Percentiles rank a stretch among this genome's conserved stretches.
Evolutionary conservation across 2,329 filamentous ascomycete species (phyloP).

Genomic region (Trichoderma asperellum): DNA sequence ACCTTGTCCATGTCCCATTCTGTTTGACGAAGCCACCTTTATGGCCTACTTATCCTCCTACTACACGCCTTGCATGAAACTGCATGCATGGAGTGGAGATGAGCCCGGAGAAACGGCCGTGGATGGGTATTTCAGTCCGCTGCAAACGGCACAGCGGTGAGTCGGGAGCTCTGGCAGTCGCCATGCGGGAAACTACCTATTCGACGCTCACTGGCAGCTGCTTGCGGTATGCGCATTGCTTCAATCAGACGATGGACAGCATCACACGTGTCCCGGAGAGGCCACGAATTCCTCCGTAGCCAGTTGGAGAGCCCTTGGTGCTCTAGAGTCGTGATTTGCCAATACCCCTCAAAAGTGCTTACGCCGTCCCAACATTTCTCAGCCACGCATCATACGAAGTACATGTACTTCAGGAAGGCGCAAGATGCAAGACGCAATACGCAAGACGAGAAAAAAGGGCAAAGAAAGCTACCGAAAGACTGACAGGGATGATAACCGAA

Average conservation of each 20-base stretch:
- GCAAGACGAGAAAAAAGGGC: background rate
- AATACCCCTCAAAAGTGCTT: background rate
- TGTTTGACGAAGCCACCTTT: background rate
- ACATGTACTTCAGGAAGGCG: background rate
- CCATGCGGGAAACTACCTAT: background rate
- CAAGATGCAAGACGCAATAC: background rate
- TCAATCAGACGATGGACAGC: background rate
- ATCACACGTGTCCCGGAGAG: slow-evolving; percentile 12
- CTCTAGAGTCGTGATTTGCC: background rate
- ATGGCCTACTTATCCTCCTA: slow-evolving; percentile 4
- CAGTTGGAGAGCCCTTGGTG: background rate
- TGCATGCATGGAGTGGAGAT: slow-evolving; percentile 21
- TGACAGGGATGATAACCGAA: slow-evolving; percentile 10
- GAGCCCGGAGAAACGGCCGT: slow-evolving; percentile 6
- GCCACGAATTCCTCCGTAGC: background rate
- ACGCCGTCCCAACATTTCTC: background rate
- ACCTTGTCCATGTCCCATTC: background rate
- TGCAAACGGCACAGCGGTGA: slow-evolving; percentile 19
- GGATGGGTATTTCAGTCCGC: slow-evolving; percentile 11
- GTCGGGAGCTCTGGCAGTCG: background rate
- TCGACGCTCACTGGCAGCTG: background rate
- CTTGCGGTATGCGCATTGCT: background rate
- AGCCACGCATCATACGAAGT: slow-evolving; percentile 10
- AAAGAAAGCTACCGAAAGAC: background rate
- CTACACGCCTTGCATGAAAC: slow-evolving; percentile 17